Conservation (phyloP, 352 stramenopile genomes). For the Elongisporangium anandrum region DNA sequence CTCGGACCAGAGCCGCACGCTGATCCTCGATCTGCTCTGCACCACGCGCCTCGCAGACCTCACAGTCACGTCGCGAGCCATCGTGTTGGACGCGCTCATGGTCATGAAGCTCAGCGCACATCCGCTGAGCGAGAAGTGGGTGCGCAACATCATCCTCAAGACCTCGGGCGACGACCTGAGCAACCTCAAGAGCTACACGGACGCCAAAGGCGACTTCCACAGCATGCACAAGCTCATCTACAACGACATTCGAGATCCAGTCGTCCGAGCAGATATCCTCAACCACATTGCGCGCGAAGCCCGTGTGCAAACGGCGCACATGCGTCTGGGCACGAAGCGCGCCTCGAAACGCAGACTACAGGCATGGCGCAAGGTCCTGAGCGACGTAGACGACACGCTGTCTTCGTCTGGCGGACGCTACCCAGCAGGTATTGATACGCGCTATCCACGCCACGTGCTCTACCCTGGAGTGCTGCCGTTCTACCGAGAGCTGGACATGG, state of each 20-base stretch:
- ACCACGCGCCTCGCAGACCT: constrained; percentile 90
- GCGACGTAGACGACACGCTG: constrained; percentile 98
- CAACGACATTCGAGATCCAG: constrained; percentile 89
- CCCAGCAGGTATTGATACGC: constrained; percentile 92
- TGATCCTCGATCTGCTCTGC: constrained; percentile 94
- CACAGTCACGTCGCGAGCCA: constrained; percentile 89
- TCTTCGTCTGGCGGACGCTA: constrained; percentile 95
- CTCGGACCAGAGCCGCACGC: constrained; percentile 85
- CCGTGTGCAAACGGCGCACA: constrained; percentile 91
- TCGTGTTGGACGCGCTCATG: constrained; percentile 95
- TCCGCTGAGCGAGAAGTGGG: constrained; percentile 92
- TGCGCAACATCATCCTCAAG: constrained; percentile 95
- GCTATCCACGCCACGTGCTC: constrained; percentile 90
- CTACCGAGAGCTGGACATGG: constrained; percentile 97
- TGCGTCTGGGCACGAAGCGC: constrained; percentile 86
- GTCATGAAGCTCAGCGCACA: constrained; percentile 96
- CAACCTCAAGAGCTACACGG: constrained; percentile 95
- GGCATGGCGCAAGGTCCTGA: constrained; percentile 98
- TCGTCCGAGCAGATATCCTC: constrained; percentile 92
- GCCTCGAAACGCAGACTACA: constrained; percentile 74
- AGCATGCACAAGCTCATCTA: constrained; percentile 98
- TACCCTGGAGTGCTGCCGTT: constrained; percentile 98
- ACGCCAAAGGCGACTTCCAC: constrained; percentile 96
- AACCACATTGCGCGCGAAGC: constrained; percentile 95
- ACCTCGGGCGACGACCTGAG: constrained; percentile 95